phyloP scores from a whole-genome alignment of 1,284 basidiomycete genomes.

The Rugosomyces carneus region DNA sequence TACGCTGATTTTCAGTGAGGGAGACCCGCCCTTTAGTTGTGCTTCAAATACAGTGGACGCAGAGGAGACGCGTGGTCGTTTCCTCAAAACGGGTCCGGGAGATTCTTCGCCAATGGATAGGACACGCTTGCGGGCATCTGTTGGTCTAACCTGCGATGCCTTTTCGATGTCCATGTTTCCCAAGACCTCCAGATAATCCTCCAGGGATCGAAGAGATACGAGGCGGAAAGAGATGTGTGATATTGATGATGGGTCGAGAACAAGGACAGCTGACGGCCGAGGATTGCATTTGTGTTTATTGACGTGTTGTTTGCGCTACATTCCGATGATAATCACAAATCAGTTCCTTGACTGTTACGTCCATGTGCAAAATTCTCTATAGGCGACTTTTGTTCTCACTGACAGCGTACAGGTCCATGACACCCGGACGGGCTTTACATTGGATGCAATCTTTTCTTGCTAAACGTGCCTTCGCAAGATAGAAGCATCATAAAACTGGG shows the following conservation, averaged over 20 bases:
- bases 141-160: conserved; percentile 2
- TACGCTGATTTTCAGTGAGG: conserved; percentile 17
- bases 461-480: too few species aligned
- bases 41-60: conserved; percentile 17
- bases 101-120: conserved; percentile 18
- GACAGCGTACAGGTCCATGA: too few species aligned
- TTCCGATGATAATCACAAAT: background rate
- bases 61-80: conserved; percentile 20
- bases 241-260: conserved; percentile 9
- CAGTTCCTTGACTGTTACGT: background rate
- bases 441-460: too few species aligned
- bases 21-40: conserved; percentile 15
- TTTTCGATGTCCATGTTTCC: conserved; percentile 10
- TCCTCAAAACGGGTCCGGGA: conserved; percentile 15
- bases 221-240: background rate
- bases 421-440: too few species aligned
- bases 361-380: background rate
- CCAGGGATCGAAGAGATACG: background rate
- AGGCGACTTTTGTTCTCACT: too few species aligned
- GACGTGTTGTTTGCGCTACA: conserved; percentile 17
- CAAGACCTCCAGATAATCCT: background rate
- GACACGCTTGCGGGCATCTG: conserved; percentile 18
- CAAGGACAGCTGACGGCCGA: conserved; percentile 6
- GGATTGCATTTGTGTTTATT: conserved; percentile 14
- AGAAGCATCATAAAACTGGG: too few species aligned